phyloP scores from a whole-genome alignment of 345 rosid species.

The Theobroma cacao region DNA sequence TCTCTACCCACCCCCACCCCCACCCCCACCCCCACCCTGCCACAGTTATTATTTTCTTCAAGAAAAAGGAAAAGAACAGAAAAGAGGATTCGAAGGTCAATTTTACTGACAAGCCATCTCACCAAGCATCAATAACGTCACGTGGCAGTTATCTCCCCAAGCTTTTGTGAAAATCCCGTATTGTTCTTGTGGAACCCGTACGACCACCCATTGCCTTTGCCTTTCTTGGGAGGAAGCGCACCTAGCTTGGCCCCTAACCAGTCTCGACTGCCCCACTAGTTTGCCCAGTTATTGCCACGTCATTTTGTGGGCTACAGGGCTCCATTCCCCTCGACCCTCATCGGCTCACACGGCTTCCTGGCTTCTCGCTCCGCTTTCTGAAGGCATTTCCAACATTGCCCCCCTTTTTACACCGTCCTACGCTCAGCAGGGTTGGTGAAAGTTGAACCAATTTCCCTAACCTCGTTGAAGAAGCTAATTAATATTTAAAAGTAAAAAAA shows the following conservation, averaged over 20 bases:
- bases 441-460: not conserved
- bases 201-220: not conserved
- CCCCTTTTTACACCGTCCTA: not conserved
- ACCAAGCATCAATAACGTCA: not conserved
- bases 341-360: not conserved
- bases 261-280: not conserved
- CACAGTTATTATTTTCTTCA: not conserved
- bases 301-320: not conserved
- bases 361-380: not conserved
- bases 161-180: not conserved
- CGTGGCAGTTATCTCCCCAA: not conserved
- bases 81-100: not conserved
- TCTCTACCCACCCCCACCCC: not conserved
- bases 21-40: not conserved
- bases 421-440: not conserved
- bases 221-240: not conserved
- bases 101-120: conserved; percentile 4
- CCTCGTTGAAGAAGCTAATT: not conserved
- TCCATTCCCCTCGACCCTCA: no score
- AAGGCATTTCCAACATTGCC: not conserved
- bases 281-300: not conserved
- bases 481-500: not conserved
- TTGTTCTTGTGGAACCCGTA: not conserved
- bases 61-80: not conserved
- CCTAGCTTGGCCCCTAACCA: not conserved